These are phyloP conservation scores for Didymosphaeria variabile DNA, from an alignment of 2,329 filamentous ascomycete species.

Conservation along the genomic window DNA sequence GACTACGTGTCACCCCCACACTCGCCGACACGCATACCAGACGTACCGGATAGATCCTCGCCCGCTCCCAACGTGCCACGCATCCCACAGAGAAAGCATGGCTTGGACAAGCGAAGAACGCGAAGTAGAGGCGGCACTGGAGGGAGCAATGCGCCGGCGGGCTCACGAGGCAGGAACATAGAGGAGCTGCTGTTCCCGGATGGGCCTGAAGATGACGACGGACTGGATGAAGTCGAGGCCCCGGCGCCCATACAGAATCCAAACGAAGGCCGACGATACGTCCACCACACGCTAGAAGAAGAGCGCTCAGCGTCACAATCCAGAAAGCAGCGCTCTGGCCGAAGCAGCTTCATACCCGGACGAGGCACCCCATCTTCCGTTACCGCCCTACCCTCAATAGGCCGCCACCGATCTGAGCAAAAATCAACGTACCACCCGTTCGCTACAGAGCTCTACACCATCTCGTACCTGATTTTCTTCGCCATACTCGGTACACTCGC, in stretches of 20 bases:
- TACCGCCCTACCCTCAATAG: slow-evolving; percentile 41
- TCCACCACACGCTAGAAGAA: slow-evolving; percentile 24
- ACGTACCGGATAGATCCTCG: slow-evolving; percentile 20
- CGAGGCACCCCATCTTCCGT: slow-evolving; percentile 31
- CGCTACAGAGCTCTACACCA: slow-evolving; percentile 63
- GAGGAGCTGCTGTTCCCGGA: slow-evolving; percentile 24
- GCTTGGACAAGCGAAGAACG: slow-evolving; percentile 19
- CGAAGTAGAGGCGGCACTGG: slow-evolving; percentile 12
- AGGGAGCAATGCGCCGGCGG: slow-evolving; percentile 5
- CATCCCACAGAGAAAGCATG: slow-evolving; percentile 23
- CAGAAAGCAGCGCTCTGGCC: slow-evolving; percentile 2
- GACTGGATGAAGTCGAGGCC: slow-evolving; percentile 40
- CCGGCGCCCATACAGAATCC: slow-evolving; percentile 58
- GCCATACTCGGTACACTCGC: slow-evolving; percentile 85
- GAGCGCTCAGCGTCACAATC: slow-evolving; percentile 13
- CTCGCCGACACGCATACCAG: neutral
- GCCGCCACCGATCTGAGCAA: slow-evolving; percentile 14
- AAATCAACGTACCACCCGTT: slow-evolving; percentile 21
- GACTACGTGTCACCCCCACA: slow-evolving; percentile 1
- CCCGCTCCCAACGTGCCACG: slow-evolving; percentile 25
- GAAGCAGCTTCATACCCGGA: slow-evolving; percentile 18
- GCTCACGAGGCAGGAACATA: slow-evolving; percentile 24
- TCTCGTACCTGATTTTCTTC: slow-evolving; percentile 87
- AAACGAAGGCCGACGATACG: slow-evolving; percentile 47
- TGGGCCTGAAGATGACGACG: slow-evolving; percentile 24